Base-by-base conservation (phyloP, 177 flowering plant genomes). In the Telopea speciosissima region DNA sequence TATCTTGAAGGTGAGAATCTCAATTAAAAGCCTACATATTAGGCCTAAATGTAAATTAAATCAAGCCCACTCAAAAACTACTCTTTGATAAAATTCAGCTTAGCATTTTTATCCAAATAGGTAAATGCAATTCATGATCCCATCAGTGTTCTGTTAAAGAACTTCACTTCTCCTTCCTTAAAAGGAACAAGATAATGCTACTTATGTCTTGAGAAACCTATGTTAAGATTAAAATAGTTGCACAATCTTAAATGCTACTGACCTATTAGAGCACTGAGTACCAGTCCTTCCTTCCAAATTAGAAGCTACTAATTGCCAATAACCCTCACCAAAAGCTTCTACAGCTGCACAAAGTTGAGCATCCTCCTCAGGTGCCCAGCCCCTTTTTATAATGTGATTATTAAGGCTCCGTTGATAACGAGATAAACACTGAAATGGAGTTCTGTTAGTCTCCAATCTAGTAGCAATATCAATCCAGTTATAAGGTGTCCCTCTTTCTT, bases 211-310 rank as follows among this genome's bases (percentile, higher is more conserved):
- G 33, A 24, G 12, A 22, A 12, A 8, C 36, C 12, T 25, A 26
- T 58, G 4, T n/a, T 21, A 62, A 68, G 42, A 52, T 2, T 19
- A 17, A 52, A 19, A 25, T 21, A 68, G 16, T 19, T 19, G 21
- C 3, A 25, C 16, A 33, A 23, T 24, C 68, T 24, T 25, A 28
- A 60, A 33, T 8, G 28, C 52, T 28, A 86, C 91, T 87, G 69
- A 92, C 97, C 99, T 90, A 74, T 95, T 90, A 72, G 97, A 93
- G 85, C 99, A 95, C 70, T 95, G 99, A 45, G 86, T 71, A 68
- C 94, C 96, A 25, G 94, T 83, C 65, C 98, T 75, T 66, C 95
- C 91, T 72, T 83, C 86, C 76, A 93, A 67, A 63, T 74, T 66
- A 79, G 88, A 82, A 67, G 99, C 99, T 44, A 95, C 81, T 66